A percentile compares a stretch with the other conserved stretches of the same genome.
Conservation (phyloP, 768 basidiomycete species). For the Strobilomyces confusus region DNA sequence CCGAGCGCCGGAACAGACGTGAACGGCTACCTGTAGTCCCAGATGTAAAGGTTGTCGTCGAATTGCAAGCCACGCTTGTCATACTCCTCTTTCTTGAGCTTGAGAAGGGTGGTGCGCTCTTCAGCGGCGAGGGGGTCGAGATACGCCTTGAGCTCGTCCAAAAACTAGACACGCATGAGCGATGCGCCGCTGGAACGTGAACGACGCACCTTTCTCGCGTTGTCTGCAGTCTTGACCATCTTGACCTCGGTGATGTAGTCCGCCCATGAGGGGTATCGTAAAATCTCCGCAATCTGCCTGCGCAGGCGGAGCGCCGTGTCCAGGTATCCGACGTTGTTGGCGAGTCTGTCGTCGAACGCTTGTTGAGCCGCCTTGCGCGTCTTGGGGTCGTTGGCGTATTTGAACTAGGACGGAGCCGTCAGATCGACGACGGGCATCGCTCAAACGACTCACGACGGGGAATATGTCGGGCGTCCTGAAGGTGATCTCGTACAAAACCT, state of each 20-base stretch:
- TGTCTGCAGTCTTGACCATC: slow-evolving; percentile 73
- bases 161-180: slow-evolving; percentile 47
- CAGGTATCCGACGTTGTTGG: slow-evolving; percentile 67
- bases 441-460: slow-evolving; percentile 52
- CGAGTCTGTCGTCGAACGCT: slow-evolving; percentile 64
- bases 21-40: slow-evolving; percentile 68
- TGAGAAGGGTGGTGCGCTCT: slow-evolving; percentile 64
- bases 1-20: not conserved
- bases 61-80: slow-evolving; percentile 53
- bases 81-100: slow-evolving; percentile 73
- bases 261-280: slow-evolving; percentile 79
- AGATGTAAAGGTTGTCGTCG: slow-evolving; percentile 73
- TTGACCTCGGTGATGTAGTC: slow-evolving; percentile 82
- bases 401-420: slow-evolving; percentile 50
- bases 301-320: slow-evolving; percentile 66
- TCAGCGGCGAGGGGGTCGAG: slow-evolving; percentile 67
- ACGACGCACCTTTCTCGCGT: slow-evolving; percentile 49
- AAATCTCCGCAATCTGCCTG: slow-evolving; percentile 59
- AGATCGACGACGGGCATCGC: not conserved
- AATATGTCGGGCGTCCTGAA: slow-evolving; percentile 82
- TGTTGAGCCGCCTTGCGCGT: slow-evolving; percentile 66
- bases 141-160: slow-evolving; percentile 70
- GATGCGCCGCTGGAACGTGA: not conserved
- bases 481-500: slow-evolving; percentile 66
- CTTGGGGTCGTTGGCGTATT: slow-evolving; percentile 67